phyloP scores from a whole-genome alignment of 768 basidiomycete species.

The Phlebiopsis gigantea region DNA sequence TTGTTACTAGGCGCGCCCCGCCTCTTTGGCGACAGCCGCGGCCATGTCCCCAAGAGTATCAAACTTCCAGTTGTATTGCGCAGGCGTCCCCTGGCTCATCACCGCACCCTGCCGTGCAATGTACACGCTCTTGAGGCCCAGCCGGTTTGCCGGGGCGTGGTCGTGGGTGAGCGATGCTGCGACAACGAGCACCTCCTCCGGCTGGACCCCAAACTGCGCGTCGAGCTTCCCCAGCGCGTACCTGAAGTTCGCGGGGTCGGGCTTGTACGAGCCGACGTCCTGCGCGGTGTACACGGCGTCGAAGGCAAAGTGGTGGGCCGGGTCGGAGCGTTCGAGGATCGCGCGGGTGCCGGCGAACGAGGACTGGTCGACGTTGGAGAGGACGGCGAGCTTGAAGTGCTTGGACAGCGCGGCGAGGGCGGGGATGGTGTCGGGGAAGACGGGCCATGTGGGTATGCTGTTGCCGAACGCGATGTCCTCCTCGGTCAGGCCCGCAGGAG shows the following conservation, averaged over 20 bases:
- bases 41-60: conserved; percentile 58
- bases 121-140: conserved; percentile 59
- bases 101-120: conserved; percentile 48
- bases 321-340: conserved; percentile 32
- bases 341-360: conserved; percentile 59
- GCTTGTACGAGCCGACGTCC: conserved; percentile 72
- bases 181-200: conserved; percentile 54
- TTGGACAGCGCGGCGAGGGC: conserved; percentile 57
- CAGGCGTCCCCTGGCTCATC: conserved; percentile 26
- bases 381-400: conserved; percentile 63
- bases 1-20: not conserved
- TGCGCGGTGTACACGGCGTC: conserved; percentile 66
- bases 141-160: conserved; percentile 51
- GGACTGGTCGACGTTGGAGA: conserved; percentile 68
- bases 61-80: conserved; percentile 35
- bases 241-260: conserved; percentile 49
- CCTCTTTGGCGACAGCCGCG: conserved; percentile 40
- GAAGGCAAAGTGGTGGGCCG: conserved; percentile 47
- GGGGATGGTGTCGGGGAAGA: conserved; percentile 60
- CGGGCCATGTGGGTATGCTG: conserved; percentile 56
- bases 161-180: conserved; percentile 69
- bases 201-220: conserved; percentile 25
- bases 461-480: conserved; percentile 48
- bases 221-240: conserved; percentile 38
- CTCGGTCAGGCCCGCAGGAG: conserved; percentile 5